Conservation (phyloP, 176 grass and related monocot species). For the Cenchrus purpureus region DNA sequence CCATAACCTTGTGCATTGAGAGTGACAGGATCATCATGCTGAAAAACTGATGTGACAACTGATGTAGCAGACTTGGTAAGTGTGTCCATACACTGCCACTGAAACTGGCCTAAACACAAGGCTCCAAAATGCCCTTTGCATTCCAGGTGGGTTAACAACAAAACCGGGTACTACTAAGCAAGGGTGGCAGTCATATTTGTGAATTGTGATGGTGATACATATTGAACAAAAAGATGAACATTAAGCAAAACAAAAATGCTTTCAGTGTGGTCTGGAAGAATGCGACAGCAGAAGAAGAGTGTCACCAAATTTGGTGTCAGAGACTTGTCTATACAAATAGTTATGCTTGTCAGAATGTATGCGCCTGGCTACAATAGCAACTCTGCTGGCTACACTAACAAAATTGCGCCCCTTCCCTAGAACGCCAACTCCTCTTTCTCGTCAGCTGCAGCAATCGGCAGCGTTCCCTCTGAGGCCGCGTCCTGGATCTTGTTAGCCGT, state of each 20-base stretch:
- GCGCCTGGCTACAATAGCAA: slow-evolving; percentile 43
- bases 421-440: slow-evolving; percentile 88
- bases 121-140: neutral
- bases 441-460: slow-evolving; percentile 41
- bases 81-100: no score
- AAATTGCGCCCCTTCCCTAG: slow-evolving; percentile 54
- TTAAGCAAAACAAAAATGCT: slow-evolving; percentile 28
- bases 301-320: slow-evolving; percentile 41
- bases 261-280: slow-evolving; percentile 41
- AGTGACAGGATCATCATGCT: no score
- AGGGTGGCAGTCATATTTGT: slow-evolving; percentile 10
- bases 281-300: slow-evolving; percentile 20
- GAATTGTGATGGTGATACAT: slow-evolving; percentile 8
- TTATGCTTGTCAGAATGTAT: slow-evolving; percentile 41
- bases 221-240: neutral
- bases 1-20: no score
- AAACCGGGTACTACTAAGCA: neutral
- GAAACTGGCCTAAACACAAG: neutral
- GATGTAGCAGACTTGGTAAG: no score
- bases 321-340: slow-evolving; percentile 53
- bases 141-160: neutral
- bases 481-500: slow-evolving; percentile 67
- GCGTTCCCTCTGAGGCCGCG: slow-evolving; percentile 60
- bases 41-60: no score
- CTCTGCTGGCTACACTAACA: slow-evolving; percentile 70